Conservation (phyloP, 1,139 yeast species). For the Diutina pseudorugosa region DNA sequence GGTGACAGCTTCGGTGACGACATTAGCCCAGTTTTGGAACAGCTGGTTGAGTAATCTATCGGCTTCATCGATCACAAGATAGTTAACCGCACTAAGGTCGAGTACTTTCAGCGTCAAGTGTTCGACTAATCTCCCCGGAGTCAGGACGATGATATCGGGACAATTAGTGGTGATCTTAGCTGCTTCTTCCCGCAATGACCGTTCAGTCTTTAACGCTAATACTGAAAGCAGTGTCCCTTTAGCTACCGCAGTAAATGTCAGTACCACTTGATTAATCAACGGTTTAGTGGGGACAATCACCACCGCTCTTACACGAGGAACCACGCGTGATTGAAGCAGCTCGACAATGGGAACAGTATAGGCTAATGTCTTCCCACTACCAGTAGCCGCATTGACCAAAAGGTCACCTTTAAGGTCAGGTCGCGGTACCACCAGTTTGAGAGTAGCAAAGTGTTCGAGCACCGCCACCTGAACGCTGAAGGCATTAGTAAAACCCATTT, state of each 20-base stretch:
- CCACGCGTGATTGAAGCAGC: conserved; percentile 45
- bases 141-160: conserved; percentile 74
- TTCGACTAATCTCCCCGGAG: conserved; percentile 94
- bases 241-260: conserved; percentile 46
- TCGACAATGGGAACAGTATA: conserved; percentile 79
- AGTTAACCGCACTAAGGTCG: conserved; percentile 40
- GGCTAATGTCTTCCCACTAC: conserved; percentile 93
- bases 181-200: conserved; percentile 59
- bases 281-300: conserved; percentile 87
- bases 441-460: conserved; percentile 35
- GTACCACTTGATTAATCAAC: conserved; percentile 67
- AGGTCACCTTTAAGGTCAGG: conserved; percentile 63
- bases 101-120: conserved; percentile 41
- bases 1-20: conserved; percentile 19
- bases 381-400: conserved; percentile 88
- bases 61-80: conserved; percentile 86
- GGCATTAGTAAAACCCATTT: conserved; percentile 39
- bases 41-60: conserved; percentile 83
- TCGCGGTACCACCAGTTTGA: conserved; percentile 10
- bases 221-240: conserved; percentile 57
- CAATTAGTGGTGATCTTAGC: conserved; percentile 26
- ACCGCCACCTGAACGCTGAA: conserved; percentile 74
- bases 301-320: conserved; percentile 66
- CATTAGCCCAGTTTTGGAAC: conserved; percentile 85
- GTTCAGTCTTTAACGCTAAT: conserved; percentile 44